These are phyloP conservation scores for Metschnikowia proteae DNA, from an alignment of 805 yeast species.

Conservation along the genomic window DNA sequence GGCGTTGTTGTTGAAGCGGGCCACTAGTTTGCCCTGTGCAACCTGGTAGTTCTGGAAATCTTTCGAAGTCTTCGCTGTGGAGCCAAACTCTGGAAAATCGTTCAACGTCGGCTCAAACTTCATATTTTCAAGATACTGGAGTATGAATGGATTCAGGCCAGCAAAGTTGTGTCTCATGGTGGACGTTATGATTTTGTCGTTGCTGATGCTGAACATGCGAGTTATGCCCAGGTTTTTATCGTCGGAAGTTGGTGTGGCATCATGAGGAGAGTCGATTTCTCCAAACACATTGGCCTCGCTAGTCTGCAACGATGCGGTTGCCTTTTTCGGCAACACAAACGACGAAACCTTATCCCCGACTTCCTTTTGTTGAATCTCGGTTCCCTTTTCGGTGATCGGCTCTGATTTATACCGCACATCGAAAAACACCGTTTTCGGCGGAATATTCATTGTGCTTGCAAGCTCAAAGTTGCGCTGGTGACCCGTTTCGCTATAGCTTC, in stretches of 20 bases:
- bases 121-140: slow-evolving; percentile 50
- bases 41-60: slow-evolving; percentile 4
- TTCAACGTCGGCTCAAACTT: slow-evolving; percentile 54
- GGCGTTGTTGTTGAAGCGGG: slow-evolving; percentile 39
- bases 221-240: slow-evolving; percentile 13
- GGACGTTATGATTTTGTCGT: slow-evolving; percentile 30
- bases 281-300: slow-evolving; percentile 42
- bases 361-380: background rate
- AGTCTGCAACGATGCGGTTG: slow-evolving; percentile 38
- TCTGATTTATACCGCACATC: slow-evolving; percentile 38
- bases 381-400: slow-evolving; percentile 18
- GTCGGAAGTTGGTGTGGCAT: slow-evolving; percentile 2
- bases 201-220: slow-evolving; percentile 29
- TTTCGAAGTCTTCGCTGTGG: slow-evolving; percentile 7
- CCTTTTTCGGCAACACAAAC: slow-evolving; percentile 29
- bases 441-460: slow-evolving; percentile 17
- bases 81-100: slow-evolving; percentile 69
- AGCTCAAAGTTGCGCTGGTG: slow-evolving; percentile 16
- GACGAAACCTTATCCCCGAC: background rate
- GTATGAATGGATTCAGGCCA: slow-evolving; percentile 64
- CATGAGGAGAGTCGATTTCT: slow-evolving; percentile 38
- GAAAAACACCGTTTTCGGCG: slow-evolving; percentile 37
- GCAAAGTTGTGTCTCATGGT: slow-evolving; percentile 54
- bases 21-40: slow-evolving; percentile 48
- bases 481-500: slow-evolving; percentile 6